Evolutionary conservation across 2,329 filamentous ascomycete species (phyloP).

Genomic region (Fulvia fulva): DNA sequence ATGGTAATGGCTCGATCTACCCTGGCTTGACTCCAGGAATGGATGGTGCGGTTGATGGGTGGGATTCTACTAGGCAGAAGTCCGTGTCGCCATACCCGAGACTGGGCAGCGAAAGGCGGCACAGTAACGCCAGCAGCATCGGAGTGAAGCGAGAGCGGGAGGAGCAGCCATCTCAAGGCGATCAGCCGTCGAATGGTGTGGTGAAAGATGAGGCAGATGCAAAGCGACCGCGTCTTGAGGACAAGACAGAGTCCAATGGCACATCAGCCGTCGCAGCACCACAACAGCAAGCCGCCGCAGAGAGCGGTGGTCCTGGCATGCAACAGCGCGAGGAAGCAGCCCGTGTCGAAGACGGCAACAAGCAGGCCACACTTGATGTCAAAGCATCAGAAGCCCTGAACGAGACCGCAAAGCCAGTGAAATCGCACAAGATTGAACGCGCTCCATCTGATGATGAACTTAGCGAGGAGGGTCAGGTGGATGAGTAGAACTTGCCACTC

Average conservation of each 20-base stretch:
- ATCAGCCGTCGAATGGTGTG: constrained; percentile 13
- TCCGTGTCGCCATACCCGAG: constrained; percentile 21
- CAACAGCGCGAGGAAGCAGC: constrained; percentile 28
- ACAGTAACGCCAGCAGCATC: constrained; percentile 28
- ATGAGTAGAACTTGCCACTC: constrained; percentile 34
- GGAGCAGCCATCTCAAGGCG: constrained; percentile 23
- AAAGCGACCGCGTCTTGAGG: constrained; percentile 20
- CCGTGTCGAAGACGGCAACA: constrained; percentile 28
- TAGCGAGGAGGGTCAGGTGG: constrained; percentile 48
- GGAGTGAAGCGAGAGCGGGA: constrained; percentile 31
- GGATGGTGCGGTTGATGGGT: constrained; percentile 24
- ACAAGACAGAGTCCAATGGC: constrained; percentile 5
- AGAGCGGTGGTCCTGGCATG: constrained; percentile 8
- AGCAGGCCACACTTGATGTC: constrained; percentile 23
- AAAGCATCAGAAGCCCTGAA: constrained; percentile 7
- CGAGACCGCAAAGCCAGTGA: constrained; percentile 5
- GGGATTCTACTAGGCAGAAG: constrained; percentile 32
- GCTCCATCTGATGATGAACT: constrained; percentile 27
- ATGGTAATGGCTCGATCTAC: constrained; percentile 43
- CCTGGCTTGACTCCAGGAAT: constrained; percentile 40
- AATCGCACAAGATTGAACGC: constrained; percentile 7
- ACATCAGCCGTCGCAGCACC: constrained; percentile 5
- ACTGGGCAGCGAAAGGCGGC: constrained; percentile 30
- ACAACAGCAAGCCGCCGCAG: constrained; percentile 10
- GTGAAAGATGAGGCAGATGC: constrained; percentile 21